These are phyloP conservation scores for Cetraspora pellucida DNA, from an alignment of 192 early-diverging fungal genomes.

Conservation along the genomic window DNA sequence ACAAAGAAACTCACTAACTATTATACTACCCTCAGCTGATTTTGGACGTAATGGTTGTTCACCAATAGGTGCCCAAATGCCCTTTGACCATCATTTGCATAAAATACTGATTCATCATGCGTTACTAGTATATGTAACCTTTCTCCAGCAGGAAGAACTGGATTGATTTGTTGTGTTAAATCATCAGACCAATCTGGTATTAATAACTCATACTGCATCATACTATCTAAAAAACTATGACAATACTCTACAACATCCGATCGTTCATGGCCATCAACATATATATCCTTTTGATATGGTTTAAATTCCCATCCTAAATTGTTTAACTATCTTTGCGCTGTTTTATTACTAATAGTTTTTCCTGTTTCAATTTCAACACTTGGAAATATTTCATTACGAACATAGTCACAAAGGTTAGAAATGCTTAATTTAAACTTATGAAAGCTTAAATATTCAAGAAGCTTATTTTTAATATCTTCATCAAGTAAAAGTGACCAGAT, in stretches of 20 bases:
- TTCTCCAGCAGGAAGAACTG: background rate
- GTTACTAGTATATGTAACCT: conserved; percentile 27
- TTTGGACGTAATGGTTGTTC: conserved; percentile 28
- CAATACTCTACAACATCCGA: conserved; percentile 34
- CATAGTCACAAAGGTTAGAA: too few relatives aligned
- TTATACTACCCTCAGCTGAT: conserved; percentile 15
- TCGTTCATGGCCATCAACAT: conserved; percentile 36
- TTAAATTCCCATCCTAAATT: conserved; percentile 27
- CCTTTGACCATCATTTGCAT: conserved; percentile 27
- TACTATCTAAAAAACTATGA: conserved; percentile 16
- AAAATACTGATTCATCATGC: conserved; percentile 33
- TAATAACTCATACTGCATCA: background rate
- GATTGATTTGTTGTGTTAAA: background rate
- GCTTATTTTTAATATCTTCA: too few relatives aligned
- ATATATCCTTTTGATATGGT: conserved; percentile 1
- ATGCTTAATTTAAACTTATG: too few relatives aligned
- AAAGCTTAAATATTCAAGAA: too few relatives aligned
- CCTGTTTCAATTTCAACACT: too few relatives aligned
- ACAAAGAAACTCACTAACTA: conserved; percentile 34
- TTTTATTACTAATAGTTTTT: background rate
- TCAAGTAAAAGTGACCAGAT: too few relatives aligned
- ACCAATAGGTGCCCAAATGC: background rate
- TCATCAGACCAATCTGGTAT: conserved; percentile 3
- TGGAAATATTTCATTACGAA: too few relatives aligned
- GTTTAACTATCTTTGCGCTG: conserved; percentile 5